phyloP scores from a whole-genome alignment of 257 asterid species.

The Vinca minor region DNA sequence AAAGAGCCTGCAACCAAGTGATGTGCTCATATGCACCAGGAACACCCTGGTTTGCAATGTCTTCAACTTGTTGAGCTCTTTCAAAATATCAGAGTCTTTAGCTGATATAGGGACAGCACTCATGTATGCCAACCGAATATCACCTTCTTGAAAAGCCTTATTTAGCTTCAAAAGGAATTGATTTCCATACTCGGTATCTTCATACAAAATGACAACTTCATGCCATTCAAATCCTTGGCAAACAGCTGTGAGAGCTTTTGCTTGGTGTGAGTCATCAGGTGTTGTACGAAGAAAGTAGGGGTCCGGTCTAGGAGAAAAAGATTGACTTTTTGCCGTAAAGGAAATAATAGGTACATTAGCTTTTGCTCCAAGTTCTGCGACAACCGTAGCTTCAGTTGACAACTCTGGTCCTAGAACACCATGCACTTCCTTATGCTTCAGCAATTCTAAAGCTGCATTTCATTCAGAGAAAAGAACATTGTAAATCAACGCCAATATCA shows the following conservation, averaged over 20 bases:
- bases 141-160: conserved; percentile 35
- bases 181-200: conserved; percentile 37
- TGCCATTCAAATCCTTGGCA: conserved; percentile 36
- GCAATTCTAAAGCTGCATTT: conserved; percentile 32
- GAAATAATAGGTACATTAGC: conserved; percentile 21
- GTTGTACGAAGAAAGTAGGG: conserved; percentile 26
- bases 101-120: conserved; percentile 26
- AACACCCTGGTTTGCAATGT: conserved; percentile 38
- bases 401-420: conserved; percentile 35
- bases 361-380: conserved; percentile 18
- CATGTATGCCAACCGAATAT: conserved; percentile 22
- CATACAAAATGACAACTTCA: conserved; percentile 34
- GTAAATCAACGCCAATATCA: background rate
- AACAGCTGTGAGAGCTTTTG: conserved; percentile 38
- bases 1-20: conserved; percentile 34
- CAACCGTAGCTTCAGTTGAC: conserved; percentile 22
- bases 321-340: conserved; percentile 23
- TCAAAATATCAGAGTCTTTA: conserved; percentile 19
- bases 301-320: conserved; percentile 10
- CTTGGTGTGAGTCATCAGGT: conserved; percentile 35
- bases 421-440: conserved; percentile 30
- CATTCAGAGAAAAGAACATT: background rate
- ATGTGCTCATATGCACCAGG: conserved; percentile 42
- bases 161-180: conserved; percentile 36
- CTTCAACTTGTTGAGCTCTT: conserved; percentile 23